Percentiles rank a stretch among this genome's conserved stretches.
These are phyloP conservation scores for Cephaloascus albidus DNA, from an alignment of 805 yeast genomes.

Conservation along the genomic window DNA sequence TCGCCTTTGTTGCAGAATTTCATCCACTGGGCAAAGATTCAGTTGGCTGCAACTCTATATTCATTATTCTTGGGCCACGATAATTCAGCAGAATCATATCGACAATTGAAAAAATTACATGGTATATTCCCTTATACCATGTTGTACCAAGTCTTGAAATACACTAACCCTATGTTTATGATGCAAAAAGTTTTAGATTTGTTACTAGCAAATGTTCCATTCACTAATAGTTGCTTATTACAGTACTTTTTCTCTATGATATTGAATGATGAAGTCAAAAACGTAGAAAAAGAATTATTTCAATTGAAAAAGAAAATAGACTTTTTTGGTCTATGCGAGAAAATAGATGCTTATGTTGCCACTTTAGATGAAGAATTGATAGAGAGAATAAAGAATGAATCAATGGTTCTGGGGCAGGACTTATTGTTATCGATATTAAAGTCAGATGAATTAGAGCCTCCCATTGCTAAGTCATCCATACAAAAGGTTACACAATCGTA, in stretches of 20 bases:
- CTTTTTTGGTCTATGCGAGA: conserved; percentile 13
- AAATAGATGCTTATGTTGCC: conserved; percentile 16
- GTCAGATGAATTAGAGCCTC: conserved; percentile 13
- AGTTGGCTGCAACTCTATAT: conserved; percentile 76
- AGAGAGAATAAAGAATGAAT: conserved; percentile 15
- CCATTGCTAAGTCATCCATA: conserved; percentile 9
- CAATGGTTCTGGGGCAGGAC: conserved; percentile 9
- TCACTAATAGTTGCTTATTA: conserved; percentile 45
- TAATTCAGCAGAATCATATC: conserved; percentile 65
- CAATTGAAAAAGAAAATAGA: conserved; percentile 31
- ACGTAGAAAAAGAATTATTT: conserved; percentile 44
- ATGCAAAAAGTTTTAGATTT: conserved; percentile 74
- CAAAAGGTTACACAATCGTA: conserved; percentile 1
- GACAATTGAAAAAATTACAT: conserved; percentile 66
- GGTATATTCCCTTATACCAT: conserved; percentile 70
- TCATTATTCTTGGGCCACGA: conserved; percentile 77
- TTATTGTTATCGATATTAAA: conserved; percentile 13
- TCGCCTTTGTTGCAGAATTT: conserved; percentile 63
- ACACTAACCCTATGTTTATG: conserved; percentile 82
- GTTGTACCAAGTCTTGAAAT: conserved; percentile 65
- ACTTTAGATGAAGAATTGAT: conserved; percentile 4
- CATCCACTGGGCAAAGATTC: conserved; percentile 75
- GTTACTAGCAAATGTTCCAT: conserved; percentile 65
- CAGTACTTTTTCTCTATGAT: conserved; percentile 69
- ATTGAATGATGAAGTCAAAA: conserved; percentile 64